Conservation (phyloP, 176 grass and related monocot species). For the Ensete ventricosum region DNA sequence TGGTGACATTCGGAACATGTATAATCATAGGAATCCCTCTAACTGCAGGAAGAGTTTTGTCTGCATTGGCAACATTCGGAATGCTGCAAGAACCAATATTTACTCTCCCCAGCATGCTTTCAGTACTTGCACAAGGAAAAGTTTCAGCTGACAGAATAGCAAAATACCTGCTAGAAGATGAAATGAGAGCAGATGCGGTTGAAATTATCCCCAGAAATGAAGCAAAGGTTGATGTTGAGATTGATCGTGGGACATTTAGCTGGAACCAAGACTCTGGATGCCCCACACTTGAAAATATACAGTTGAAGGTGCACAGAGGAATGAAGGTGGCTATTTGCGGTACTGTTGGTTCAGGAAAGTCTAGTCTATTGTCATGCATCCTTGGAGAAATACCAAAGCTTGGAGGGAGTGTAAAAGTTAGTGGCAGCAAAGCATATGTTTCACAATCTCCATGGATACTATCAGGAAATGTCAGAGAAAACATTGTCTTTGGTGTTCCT, state of each 20-base stretch:
- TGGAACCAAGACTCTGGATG: conserved; percentile 57
- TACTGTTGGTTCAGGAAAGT: conserved; percentile 86
- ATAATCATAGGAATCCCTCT: conserved; percentile 81
- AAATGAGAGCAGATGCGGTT: conserved; percentile 57
- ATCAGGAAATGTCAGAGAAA: conserved; percentile 90
- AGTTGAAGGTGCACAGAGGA: conserved; percentile 66
- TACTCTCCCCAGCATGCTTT: conserved; percentile 77
- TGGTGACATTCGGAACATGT: conserved; percentile 77
- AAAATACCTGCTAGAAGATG: conserved; percentile 81
- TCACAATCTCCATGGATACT: conserved; percentile 94
- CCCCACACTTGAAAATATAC: conserved; percentile 57
- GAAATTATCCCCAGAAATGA: conserved; percentile 47
- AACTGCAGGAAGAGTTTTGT: conserved; percentile 83
- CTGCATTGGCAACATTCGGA: conserved; percentile 87
- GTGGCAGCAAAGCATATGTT: conserved; percentile 87
- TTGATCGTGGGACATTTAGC: conserved; percentile 67
- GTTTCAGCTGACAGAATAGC: conserved; percentile 90
- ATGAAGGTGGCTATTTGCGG: conserved; percentile 99
- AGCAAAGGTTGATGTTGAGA: conserved; percentile 49
- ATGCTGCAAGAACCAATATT: conserved; percentile 97
- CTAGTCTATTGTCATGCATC: conserved; percentile 86
- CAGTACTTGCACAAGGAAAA: conserved; percentile 84
- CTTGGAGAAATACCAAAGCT: conserved; percentile 91
- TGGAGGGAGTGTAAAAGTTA: conserved; percentile 52
- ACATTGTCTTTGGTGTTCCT: conserved; percentile 83